phyloP scores from a whole-genome alignment of 1,139 yeast species.

The Taphrina betulina region DNA sequence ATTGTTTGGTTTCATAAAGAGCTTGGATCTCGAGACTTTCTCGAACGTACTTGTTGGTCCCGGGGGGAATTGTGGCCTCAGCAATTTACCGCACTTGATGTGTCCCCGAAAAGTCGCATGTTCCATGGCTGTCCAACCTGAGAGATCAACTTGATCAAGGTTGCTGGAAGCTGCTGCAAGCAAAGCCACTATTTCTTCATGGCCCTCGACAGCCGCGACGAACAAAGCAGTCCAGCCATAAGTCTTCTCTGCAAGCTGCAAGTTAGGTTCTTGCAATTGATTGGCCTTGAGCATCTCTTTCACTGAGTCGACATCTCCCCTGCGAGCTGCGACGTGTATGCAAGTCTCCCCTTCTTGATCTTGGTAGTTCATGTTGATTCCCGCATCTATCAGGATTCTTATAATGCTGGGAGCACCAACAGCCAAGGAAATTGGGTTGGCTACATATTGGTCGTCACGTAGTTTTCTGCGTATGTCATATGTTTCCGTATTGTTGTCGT shows the following conservation, averaged over 20 bases:
- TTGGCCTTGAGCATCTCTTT: slow-evolving; percentile 51
- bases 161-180: slow-evolving; percentile 57
- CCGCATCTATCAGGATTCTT: slow-evolving; percentile 56
- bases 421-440: slow-evolving; percentile 23
- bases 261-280: slow-evolving; percentile 57
- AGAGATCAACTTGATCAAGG: slow-evolving; percentile 63
- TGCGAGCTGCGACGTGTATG: slow-evolving; percentile 71
- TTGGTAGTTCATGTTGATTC: slow-evolving; percentile 63
- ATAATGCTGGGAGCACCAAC: slow-evolving; percentile 58
- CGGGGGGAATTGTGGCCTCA: slow-evolving; percentile 45
- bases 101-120: slow-evolving; percentile 94
- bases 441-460: slow-evolving; percentile 47
- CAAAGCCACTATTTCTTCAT: slow-evolving; percentile 54
- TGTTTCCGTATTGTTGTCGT: slow-evolving; percentile 46
- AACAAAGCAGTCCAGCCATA: slow-evolving; percentile 97
- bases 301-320: slow-evolving; percentile 58
- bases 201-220: slow-evolving; percentile 88
- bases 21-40: not conserved
- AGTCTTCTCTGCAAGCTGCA: slow-evolving; percentile 71
- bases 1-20: slow-evolving; percentile 12
- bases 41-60: slow-evolving; percentile 29
- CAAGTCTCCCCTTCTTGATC: slow-evolving; percentile 76
- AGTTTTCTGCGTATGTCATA: slow-evolving; percentile 51
- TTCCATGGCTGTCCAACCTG: slow-evolving; percentile 97
- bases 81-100: slow-evolving; percentile 63